Base-by-base conservation (phyloP, 176 grass and related monocot species). In the maize (Zea mays) region DNA sequence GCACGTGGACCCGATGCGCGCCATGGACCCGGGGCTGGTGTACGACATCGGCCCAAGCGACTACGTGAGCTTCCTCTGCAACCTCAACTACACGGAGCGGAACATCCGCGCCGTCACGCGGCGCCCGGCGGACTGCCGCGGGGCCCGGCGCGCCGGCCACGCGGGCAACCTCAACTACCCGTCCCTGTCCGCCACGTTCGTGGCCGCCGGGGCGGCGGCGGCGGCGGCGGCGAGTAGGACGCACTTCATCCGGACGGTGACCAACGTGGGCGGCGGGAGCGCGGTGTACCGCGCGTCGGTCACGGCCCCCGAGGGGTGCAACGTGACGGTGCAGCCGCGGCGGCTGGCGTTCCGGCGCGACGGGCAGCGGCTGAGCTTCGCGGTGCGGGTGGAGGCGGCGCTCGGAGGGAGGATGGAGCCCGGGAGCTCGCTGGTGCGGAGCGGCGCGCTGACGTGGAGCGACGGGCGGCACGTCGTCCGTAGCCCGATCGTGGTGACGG, bases 111-210 rank as follows among this genome's bases (percentile, higher is more conserved):
- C 91, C 14, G 82, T 97, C 73, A 92, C 95, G 16, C 81, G 95
- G 68, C 86, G 87, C 2, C 57, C 67, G 40, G 88, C 86, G 0
- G 80, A 90, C 82, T 97, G 95, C 87, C 78, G 68, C 35, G 74
- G 69, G 3, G 95, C 91, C 7, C 84, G 95, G 0, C 81, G 80
- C 1, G 91, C 89, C 0, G 89, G 91, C 21, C 91, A 94, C 58
- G 85, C 90, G 4, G 94, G 86, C 2, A 97, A 90, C 80, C 81
- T 97, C 45, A 97, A 97, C 75, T 97, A 97, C 65, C 94, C 91
- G 40, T 97, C 94, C 12, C 50, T 97, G 7, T 78, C 86, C 0
- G 82, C 89, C 43, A 83, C 82, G 33, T 97, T 97, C 82, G 85
- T 73, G 6, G 86, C 62, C 8, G 74, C 41, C 6, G 88, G 62